Evolutionary conservation across 164 flowering plant genomes (phyloP), one percentile per base, ranked within the genome.

Genomic region (Saururus chinensis): DNA sequence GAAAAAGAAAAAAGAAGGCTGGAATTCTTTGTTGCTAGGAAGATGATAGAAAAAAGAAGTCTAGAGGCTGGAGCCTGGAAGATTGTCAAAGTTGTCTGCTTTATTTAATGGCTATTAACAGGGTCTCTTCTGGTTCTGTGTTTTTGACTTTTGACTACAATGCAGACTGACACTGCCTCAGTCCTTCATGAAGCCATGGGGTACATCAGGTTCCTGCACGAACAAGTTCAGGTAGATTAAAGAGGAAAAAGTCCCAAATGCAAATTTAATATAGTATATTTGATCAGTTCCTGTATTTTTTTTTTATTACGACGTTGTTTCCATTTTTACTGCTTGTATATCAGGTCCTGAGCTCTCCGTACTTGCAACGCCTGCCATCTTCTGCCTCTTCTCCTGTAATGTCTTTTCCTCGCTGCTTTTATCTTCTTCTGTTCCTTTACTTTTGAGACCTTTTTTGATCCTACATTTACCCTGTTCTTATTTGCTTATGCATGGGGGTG

Each of bases 141-240:
- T 58, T 19, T 23, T 71, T 71, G 64, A 62, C 60, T 72, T n/a
- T 63, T 67, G 63, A 58, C 64, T 62, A 45, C 7, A 45, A 45
- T 71, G 70, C 90, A 92, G 98, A 85, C 95, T 1, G 98, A 92
- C 71, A 87, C 98, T 2, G 95, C 98, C 19, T 87, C 95, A 1
- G 98, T 92, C 60, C 85, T 92, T 60, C 96, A 87, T 51, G 98
- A 92, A 73, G 95, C 96, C 23, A 84, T 77, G 81, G 92, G 95
- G 16, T 88, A 92, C 42, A 92, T 88, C 79, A 85, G 74, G 60
- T 92, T 92, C 65, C 78, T 92, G 59, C 98, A 92, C 9, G 95
- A 89, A 41, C 96, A 92, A 68, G 90, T 92, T 65, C 86, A 85
- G 71, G 85, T 81, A 60, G 25, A 16, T 56, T n/a, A 9, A 20